Conservation (phyloP, 139 green algal species). For the Chlorokybus atmophyticus region DNA sequence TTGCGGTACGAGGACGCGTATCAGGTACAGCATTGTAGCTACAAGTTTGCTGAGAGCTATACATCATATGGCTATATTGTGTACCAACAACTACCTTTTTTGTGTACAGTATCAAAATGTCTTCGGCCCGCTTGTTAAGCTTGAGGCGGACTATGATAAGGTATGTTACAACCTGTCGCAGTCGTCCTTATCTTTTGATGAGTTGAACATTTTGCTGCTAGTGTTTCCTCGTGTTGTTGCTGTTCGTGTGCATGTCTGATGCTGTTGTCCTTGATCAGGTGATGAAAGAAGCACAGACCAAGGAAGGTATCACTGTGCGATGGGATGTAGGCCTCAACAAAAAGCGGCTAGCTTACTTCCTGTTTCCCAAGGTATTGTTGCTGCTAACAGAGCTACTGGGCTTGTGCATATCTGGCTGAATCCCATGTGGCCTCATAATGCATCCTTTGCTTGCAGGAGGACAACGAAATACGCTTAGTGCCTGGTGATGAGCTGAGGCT, state of each 20-base stretch:
- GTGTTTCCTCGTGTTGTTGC: no score
- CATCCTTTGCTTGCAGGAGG: conserved; percentile 20
- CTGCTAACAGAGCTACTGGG: no score
- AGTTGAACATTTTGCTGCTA: conserved; percentile 3
- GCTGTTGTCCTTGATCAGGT: conserved; percentile 10
- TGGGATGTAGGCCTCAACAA: conserved; percentile 90
- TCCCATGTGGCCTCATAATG: neutral
- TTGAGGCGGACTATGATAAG: conserved; percentile 92
- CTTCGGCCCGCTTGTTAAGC: conserved; percentile 69
- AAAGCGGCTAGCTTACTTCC: conserved; percentile 73
- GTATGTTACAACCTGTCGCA: conserved; percentile 4
- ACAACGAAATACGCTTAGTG: conserved; percentile 31
- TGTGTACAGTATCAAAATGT: conserved; percentile 69
- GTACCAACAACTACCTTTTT: no score
- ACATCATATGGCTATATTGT: no score
- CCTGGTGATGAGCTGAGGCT: conserved; percentile 82
- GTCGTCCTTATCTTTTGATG: conserved; percentile 6
- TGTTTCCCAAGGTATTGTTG: conserved; percentile 58
- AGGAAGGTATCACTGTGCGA: conserved; percentile 69
- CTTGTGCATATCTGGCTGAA: neutral
- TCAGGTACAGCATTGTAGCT: conserved; percentile 32
- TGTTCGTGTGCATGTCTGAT: no score
- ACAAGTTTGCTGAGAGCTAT: no score
- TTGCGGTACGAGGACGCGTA: conserved; percentile 85
- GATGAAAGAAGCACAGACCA: conserved; percentile 73